Percentiles rank a stretch among this genome's conserved stretches.
These are phyloP conservation scores for Bipolaris zeicola DNA, from an alignment of 2,329 filamentous ascomycete genomes.

Conservation along the genomic window DNA sequence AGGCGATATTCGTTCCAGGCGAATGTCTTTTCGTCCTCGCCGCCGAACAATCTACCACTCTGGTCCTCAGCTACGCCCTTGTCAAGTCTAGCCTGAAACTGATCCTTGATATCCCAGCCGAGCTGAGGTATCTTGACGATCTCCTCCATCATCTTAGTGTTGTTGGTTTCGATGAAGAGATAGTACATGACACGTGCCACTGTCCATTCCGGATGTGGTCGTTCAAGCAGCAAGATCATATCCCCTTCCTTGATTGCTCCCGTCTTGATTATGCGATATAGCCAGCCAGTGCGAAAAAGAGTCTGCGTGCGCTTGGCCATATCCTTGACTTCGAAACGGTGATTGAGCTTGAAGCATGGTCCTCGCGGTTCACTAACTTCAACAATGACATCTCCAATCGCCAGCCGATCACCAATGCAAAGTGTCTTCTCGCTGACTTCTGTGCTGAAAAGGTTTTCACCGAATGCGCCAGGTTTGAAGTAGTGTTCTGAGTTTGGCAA, in stretches of 20 bases:
- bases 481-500: constrained; percentile 58
- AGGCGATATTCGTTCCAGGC: constrained; percentile 51
- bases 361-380: constrained; percentile 67
- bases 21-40: constrained; percentile 36
- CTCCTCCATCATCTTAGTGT: constrained; percentile 55
- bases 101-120: constrained; percentile 54
- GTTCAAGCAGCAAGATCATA: constrained; percentile 60
- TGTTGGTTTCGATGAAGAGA: constrained; percentile 60
- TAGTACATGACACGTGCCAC: constrained; percentile 68
- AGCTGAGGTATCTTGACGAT: constrained; percentile 54
- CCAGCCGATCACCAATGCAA: constrained; percentile 67
- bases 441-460: constrained; percentile 66
- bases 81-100: constrained; percentile 61
- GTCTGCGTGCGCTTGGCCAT: constrained; percentile 65
- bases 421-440: constrained; percentile 68
- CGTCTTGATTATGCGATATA: constrained; percentile 65
- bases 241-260: constrained; percentile 64
- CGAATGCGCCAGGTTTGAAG: constrained; percentile 65
- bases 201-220: constrained; percentile 65
- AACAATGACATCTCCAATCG: constrained; percentile 58
- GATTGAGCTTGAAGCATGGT: constrained; percentile 72
- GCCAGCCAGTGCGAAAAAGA: constrained; percentile 67
- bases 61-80: constrained; percentile 49
- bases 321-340: constrained; percentile 67
- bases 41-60: constrained; percentile 34